These are phyloP conservation scores for Neurospora intermedia DNA, from an alignment of 495 filamentous ascomycete genomes.

Conservation along the genomic window DNA sequence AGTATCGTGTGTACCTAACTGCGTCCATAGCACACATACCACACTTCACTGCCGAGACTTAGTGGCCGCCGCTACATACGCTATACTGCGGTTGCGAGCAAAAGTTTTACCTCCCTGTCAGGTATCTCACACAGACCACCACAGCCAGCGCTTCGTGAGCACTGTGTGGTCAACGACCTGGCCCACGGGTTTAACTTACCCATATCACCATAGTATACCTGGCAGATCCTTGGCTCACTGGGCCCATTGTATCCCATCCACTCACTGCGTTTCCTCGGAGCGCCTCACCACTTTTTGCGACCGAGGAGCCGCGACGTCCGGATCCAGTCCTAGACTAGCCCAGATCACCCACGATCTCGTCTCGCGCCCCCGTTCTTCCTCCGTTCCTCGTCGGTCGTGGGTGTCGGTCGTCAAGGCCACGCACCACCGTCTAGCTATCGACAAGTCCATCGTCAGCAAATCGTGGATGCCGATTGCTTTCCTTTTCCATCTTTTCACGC, in stretches of 20 bases:
- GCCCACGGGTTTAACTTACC: no score
- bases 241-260: neutral
- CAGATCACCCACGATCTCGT: neutral
- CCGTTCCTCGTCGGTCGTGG: neutral
- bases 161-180: no score
- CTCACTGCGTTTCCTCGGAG: neutral
- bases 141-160: no score
- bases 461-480: neutral
- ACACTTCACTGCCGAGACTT: neutral
- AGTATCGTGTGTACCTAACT: neutral
- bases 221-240: neutral
- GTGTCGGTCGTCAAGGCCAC: neutral
- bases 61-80: neutral
- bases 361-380: neutral
- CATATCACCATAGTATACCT: no score
- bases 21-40: neutral
- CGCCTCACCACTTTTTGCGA: neutral
- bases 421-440: neutral
- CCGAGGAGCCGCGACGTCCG: neutral
- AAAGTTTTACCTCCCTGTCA: no score
- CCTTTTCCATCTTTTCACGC: neutral
- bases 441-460: neutral
- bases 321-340: neutral
- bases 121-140: no score
- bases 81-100: no score